Evolutionary conservation across 1,139 yeast species (phyloP), one percentile per base, ranked within the genome.

Genomic region (Chernovozyma sophiae-reginae): DNA sequence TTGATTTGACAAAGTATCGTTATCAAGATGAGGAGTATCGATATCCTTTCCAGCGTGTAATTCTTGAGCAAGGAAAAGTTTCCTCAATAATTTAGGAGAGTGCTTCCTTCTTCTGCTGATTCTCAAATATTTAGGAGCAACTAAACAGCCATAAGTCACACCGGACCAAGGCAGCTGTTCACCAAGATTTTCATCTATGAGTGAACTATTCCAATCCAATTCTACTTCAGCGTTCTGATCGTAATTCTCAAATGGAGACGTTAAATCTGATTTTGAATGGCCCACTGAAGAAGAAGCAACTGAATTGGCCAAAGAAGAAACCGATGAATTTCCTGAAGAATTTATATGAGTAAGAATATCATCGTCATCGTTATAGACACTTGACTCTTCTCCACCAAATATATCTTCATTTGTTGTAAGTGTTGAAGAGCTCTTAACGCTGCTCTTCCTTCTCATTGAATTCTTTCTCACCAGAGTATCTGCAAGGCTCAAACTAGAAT

Each of bases 11-110:
- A 22, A 18, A 8, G 6, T 6, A 12, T 25, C 15, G n/a, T 25
- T 5, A 25, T 25, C 13, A 6, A 25, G 6, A 8, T 11, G 15
- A 13, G 15, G 6, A 16, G 29, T 22, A 12, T 24, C 29, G 4
- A 12, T 14, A 16, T 25, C 34, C 4, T n/a, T 7, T 6, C 29
- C 26, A 16, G 52, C 53, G 39, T 68, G 65, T 42, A 89, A 62
- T 56, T 87, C 95, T 56, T 89, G 97, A 1, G 96, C 95, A 31
- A 87, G 61, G 47, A 89, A 86, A 34, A 87, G 55, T 41, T 82
- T 65, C 46, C 74, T 74, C 42, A 80, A 62, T 30, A 63, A 55
- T 25, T 60, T 62, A 2, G 78, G 70, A 33, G 77, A 64, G 35
- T 59, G 60, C 39, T 64, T 68, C 41, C 70, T 64, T 41, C 67